Conservation (phyloP, 75 land plant species). For the Cunninghamia lanceolata region DNA sequence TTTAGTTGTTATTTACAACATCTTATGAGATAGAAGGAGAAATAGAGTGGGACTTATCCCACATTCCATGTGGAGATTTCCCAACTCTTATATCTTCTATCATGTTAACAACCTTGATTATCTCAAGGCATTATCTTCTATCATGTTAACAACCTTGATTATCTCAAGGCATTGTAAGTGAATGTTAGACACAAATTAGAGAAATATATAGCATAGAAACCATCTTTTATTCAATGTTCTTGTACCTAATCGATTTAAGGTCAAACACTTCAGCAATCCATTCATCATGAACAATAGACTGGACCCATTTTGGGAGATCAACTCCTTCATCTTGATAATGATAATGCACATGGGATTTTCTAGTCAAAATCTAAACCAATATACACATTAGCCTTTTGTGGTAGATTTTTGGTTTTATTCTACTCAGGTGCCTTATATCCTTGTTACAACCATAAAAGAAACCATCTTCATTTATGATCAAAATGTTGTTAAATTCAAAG, state of each 20-base stretch:
- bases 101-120: no score
- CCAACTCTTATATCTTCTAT: conserved; percentile 61
- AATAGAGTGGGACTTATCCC: conserved; percentile 37
- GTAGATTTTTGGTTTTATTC: conserved; percentile 52
- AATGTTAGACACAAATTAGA: conserved; percentile 43
- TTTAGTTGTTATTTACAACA: neutral
- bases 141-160: no score
- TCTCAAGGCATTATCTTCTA: no score
- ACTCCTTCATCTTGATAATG: conserved; percentile 62
- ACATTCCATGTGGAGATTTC: conserved; percentile 47
- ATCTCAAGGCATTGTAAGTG: conserved; percentile 61
- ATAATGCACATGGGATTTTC: conserved; percentile 56
- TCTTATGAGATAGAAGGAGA: conserved; percentile 32
- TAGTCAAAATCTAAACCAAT: conserved; percentile 74
- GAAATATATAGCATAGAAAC: conserved; percentile 54
- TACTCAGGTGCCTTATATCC: conserved; percentile 88
- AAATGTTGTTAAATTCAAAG: neutral
- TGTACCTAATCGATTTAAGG: conserved; percentile 54
- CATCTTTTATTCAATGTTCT: conserved; percentile 73
- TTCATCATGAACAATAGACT: conserved; percentile 71
- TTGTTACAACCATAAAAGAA: neutral
- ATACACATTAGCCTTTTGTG: conserved; percentile 81
- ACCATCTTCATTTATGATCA: neutral
- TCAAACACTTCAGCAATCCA: conserved; percentile 84
- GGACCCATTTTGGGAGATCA: conserved; percentile 88